Percentiles rank a stretch among this genome's conserved stretches.
These are phyloP conservation scores for Artemisia annua DNA, from an alignment of 129 eudicot species.

Conservation along the genomic window DNA sequence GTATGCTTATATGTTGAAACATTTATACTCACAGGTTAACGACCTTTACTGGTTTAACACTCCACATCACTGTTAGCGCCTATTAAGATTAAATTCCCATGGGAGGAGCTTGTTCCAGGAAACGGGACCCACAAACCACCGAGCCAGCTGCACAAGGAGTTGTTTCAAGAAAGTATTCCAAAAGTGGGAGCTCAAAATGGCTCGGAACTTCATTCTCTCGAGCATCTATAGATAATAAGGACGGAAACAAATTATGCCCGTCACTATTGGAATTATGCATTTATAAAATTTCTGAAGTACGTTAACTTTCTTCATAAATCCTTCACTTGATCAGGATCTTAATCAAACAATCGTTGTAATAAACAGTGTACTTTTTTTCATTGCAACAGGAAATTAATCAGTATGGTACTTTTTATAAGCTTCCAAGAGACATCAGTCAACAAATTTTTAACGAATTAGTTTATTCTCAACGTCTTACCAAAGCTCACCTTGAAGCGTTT, in stretches of 20 bases:
- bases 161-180: conserved; percentile 54
- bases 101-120: conserved; percentile 92
- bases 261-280: conserved; percentile 91
- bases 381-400: conserved; percentile 63
- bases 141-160: conserved; percentile 47
- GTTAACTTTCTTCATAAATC: neutral
- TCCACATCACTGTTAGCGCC: too few species aligned
- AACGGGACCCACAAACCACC: conserved; percentile 56
- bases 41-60: too few species aligned
- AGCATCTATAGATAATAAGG: conserved; percentile 40
- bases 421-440: conserved; percentile 93
- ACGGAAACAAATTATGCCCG: conserved; percentile 52
- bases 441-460: conserved; percentile 85
- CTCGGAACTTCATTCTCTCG: conserved; percentile 53
- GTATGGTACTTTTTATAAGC: conserved; percentile 64
- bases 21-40: neutral
- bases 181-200: conserved; percentile 81
- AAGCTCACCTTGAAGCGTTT: conserved; percentile 70
- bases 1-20: too few species aligned
- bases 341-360: neutral
- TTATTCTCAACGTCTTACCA: conserved; percentile 63
- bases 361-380: neutral
- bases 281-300: conserved; percentile 63
- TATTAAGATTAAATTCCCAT: conserved; percentile 31
- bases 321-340: neutral